Conservation (phyloP, 83 land plant genomes). For the Diphasiastrum complanatum region DNA sequence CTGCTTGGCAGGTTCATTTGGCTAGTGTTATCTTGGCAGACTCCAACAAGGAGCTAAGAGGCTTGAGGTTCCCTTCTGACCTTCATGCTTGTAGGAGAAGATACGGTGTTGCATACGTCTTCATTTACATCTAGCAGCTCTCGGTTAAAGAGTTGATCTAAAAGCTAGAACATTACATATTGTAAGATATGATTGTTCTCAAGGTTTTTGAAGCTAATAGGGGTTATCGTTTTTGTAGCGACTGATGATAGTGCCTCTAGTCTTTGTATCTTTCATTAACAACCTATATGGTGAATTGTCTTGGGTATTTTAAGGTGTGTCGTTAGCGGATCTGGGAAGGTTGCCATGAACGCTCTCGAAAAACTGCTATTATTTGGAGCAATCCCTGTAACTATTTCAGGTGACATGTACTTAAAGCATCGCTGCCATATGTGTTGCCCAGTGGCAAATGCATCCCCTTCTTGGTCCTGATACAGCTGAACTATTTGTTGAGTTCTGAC, state of each 20-base stretch:
- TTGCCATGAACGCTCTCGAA: constrained; percentile 6
- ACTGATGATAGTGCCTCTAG: too few species aligned
- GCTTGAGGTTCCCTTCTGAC: constrained; percentile 4
- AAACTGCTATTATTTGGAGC: constrained; percentile 2
- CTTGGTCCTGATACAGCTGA: too few species aligned
- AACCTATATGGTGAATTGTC: not conserved
- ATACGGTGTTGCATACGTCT: not conserved
- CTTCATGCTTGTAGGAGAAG: not conserved
- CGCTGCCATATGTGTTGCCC: too few species aligned
- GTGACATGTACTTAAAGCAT: too few species aligned
- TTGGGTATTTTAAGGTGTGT: constrained; percentile 7
- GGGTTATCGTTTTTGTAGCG: too few species aligned
- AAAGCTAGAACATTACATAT: too few species aligned
- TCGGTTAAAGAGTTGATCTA: too few species aligned
- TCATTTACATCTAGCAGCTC: not conserved
- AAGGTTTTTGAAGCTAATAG: too few species aligned
- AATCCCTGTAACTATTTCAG: constrained; percentile 9
- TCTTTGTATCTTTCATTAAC: too few species aligned
- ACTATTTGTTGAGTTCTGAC: too few species aligned
- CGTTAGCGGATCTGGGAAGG: constrained; percentile 15
- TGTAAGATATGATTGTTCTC: too few species aligned
- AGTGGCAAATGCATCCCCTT: too few species aligned
- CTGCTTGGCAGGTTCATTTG: constrained; percentile 4
- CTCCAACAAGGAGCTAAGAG: constrained; percentile 5
- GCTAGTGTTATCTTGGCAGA: constrained; percentile 10